These are phyloP conservation scores for Bathelium albidoporum DNA, from an alignment of 495 filamentous ascomycete species.

Conservation along the genomic window DNA sequence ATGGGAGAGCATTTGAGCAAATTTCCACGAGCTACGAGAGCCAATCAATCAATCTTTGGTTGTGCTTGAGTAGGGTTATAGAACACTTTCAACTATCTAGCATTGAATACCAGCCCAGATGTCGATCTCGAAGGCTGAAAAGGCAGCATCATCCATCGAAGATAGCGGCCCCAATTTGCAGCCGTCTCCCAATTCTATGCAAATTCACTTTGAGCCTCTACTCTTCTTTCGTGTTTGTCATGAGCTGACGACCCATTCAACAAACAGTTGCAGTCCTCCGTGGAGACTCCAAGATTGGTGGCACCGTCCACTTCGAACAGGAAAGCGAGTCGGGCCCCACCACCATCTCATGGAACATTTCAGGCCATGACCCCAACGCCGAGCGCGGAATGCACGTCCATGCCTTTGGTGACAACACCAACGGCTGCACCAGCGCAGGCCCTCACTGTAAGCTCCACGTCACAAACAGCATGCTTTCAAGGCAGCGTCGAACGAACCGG, in stretches of 20 bases:
- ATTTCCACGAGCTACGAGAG: neutral
- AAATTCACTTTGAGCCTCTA: too few relatives aligned
- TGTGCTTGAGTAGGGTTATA: too few relatives aligned
- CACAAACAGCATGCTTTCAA: neutral
- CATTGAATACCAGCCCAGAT: too few relatives aligned
- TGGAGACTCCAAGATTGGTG: conserved; percentile 87
- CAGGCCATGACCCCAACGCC: conserved; percentile 85
- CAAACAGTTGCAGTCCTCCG: conserved; percentile 80
- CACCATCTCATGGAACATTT: conserved; percentile 84
- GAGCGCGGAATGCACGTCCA: conserved; percentile 97
- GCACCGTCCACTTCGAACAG: conserved; percentile 94
- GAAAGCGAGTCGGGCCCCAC: conserved; percentile 66
- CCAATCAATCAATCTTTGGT: neutral
- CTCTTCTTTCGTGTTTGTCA: neutral
- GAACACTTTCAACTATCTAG: too few relatives aligned
- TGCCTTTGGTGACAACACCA: conserved; percentile 99
- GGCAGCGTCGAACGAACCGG: neutral
- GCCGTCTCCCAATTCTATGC: too few relatives aligned
- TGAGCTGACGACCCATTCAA: neutral
- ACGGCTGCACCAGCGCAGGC: conserved; percentile 95
- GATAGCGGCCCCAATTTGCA: too few relatives aligned
- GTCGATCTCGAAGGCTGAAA: too few relatives aligned
- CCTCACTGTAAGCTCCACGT: conserved; percentile 68
- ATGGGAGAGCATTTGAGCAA: neutral
- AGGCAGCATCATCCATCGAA: too few relatives aligned